A percentile compares a stretch with the other conserved stretches of the same genome.
These are phyloP conservation scores for Quercus alba DNA, from an alignment of 306 rosid species.

Conservation along the genomic window DNA sequence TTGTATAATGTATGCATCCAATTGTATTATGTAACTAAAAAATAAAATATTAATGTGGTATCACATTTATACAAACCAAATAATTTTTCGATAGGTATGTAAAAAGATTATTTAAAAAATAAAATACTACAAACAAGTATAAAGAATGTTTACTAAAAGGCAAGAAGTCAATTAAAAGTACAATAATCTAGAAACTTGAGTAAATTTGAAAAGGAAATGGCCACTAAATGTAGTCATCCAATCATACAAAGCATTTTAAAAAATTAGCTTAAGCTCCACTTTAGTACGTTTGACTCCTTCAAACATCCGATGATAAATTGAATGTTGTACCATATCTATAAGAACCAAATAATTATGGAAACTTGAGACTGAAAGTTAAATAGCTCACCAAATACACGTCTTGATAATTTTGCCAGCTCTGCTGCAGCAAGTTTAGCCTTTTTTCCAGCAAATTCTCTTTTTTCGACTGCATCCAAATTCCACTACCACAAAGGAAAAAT, in stretches of 20 bases:
- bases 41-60: background rate
- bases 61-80: background rate
- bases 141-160: too few relatives aligned
- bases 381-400: conserved; percentile 76
- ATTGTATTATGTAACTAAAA: background rate
- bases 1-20: background rate
- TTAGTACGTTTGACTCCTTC: too few relatives aligned
- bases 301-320: too few relatives aligned
- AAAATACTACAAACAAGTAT: too few relatives aligned
- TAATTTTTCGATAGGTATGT: background rate
- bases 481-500: conserved; percentile 56
- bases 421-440: conserved; percentile 98
- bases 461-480: conserved; percentile 79
- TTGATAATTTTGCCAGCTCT: conserved; percentile 78
- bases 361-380: conserved; percentile 8
- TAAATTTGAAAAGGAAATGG: too few relatives aligned
- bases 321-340: background rate
- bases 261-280: too few relatives aligned
- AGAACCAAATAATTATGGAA: background rate
- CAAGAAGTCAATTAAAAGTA: too few relatives aligned
- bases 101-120: too few relatives aligned
- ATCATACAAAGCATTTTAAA: too few relatives aligned
- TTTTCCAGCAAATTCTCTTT: conserved; percentile 83
- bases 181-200: too few relatives aligned
- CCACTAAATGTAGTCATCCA: too few relatives aligned